phyloP scores from a whole-genome alignment of 2,329 filamentous ascomycete genomes.

The Arachnomyces sp. region DNA sequence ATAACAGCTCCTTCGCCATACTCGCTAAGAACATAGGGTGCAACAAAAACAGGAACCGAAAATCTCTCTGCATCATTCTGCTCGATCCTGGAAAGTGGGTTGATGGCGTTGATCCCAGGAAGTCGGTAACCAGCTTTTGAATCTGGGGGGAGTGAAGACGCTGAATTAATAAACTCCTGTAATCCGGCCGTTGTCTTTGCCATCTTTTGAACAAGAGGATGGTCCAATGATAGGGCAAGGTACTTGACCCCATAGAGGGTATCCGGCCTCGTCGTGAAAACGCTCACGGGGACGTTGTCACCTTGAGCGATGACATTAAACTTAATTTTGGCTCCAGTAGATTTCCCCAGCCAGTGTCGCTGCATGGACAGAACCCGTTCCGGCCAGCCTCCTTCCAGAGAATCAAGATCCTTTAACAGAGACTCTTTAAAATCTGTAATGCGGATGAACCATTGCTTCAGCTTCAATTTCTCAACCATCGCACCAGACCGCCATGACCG shows the following conservation, averaged over 20 bases:
- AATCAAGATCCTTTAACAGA: constrained; percentile 63
- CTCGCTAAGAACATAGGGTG: constrained; percentile 76
- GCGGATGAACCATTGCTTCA: constrained; percentile 86
- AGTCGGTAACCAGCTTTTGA: constrained; percentile 61
- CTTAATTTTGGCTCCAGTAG: constrained; percentile 62
- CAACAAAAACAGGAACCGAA: constrained; percentile 67
- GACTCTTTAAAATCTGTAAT: constrained; percentile 72
- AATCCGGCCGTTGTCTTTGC: constrained; percentile 56
- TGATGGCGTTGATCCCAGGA: constrained; percentile 53
- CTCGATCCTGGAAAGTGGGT: constrained; percentile 55
- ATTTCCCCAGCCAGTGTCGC: constrained; percentile 80
- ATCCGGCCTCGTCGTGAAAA: constrained; percentile 79
- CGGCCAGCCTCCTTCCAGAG: constrained; percentile 65
- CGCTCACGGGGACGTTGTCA: constrained; percentile 47
- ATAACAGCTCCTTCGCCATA: constrained; percentile 86
- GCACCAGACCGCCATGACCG: constrained; percentile 82
- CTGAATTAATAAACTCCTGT: constrained; percentile 57
- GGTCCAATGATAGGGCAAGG: constrained; percentile 65
- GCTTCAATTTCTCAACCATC: constrained; percentile 67
- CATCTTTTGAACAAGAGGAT: constrained; percentile 59
- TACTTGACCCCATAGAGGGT: constrained; percentile 86
- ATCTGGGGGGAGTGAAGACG: constrained; percentile 47
- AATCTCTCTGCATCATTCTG: constrained; percentile 35
- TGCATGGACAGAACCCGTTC: constrained; percentile 78
- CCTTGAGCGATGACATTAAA: constrained; percentile 52